Evolutionary conservation across 352 stramenopile genomes (phyloP).

Genomic region (Globisporangium apiculatum): DNA sequence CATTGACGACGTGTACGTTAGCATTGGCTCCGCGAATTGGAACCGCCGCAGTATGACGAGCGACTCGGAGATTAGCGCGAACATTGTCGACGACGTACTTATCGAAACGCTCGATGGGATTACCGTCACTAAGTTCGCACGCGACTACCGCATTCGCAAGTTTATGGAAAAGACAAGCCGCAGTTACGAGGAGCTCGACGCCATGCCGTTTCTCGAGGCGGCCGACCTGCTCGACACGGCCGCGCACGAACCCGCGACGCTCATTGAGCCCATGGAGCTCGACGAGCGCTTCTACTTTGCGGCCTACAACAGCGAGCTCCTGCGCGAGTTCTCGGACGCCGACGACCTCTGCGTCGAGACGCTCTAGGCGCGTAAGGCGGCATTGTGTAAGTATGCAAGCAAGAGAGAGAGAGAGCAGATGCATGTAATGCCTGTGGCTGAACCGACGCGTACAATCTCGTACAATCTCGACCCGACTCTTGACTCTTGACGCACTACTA

Average conservation of each 20-base stretch:
- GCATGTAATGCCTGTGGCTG: too few species aligned
- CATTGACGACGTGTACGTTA: constrained; percentile 57
- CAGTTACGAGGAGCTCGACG: constrained; percentile 28
- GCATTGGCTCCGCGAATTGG: constrained; percentile 48
- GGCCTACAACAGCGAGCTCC: constrained; percentile 11
- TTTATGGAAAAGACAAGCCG: constrained; percentile 46
- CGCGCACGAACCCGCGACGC: constrained; percentile 10
- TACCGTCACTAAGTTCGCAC: constrained; percentile 26
- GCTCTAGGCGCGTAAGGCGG: not conserved
- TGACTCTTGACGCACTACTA: too few species aligned
- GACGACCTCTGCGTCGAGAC: constrained; percentile 11
- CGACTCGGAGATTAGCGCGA: constrained; percentile 48
- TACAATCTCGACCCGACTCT: not conserved
- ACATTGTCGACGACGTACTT: constrained; percentile 41
- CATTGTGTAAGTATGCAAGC: not conserved
- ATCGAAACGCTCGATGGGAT: constrained; percentile 23
- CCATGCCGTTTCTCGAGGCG: constrained; percentile 35
- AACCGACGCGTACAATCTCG: not conserved
- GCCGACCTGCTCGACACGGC: constrained; percentile 25
- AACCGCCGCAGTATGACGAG: constrained; percentile 61
- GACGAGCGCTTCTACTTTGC: constrained; percentile 17
- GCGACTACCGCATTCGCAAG: constrained; percentile 48
- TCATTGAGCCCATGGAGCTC: constrained; percentile 24
- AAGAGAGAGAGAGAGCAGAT: not conserved
- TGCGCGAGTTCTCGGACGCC: constrained; percentile 13